Conservation (phyloP, 1,284 basidiomycete species). For the Ceratobasidium sp. region DNA sequence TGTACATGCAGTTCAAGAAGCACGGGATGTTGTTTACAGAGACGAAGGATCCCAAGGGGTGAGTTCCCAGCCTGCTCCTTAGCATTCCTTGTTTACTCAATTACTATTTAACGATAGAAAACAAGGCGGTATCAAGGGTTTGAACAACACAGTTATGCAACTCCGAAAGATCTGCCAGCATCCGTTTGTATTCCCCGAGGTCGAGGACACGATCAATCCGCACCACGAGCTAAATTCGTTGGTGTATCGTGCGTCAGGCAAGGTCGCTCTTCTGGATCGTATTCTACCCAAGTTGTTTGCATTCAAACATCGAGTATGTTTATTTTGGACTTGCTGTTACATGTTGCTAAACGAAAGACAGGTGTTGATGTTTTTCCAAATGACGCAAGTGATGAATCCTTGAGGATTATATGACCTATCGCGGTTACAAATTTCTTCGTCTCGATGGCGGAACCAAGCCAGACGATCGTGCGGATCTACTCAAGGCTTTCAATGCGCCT, state of each 20-base stretch:
- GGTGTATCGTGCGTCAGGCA: constrained; percentile 88
- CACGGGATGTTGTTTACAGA: constrained; percentile 90
- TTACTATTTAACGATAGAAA: constrained; percentile 56
- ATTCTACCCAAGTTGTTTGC: constrained; percentile 95
- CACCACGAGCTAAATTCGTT: constrained; percentile 83
- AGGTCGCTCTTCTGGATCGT: constrained; percentile 93
- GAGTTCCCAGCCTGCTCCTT: constrained; percentile 44
- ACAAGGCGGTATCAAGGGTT: constrained; percentile 78
- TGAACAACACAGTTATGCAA: constrained; percentile 99
- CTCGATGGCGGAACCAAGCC: constrained; percentile 98
- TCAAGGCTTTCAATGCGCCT: constrained; percentile 91
- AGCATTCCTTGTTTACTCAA: not conserved
- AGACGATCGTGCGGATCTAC: constrained; percentile 92
- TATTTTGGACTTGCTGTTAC: not conserved
- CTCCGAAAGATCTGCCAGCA: constrained; percentile 99
- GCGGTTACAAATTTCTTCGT: constrained; percentile 90
- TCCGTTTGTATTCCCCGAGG: constrained; percentile 94
- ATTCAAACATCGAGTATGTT: constrained; percentile 83
- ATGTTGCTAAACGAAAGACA: constrained; percentile 46
- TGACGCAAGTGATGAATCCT: constrained; percentile 99
- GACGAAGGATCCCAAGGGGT: constrained; percentile 81
- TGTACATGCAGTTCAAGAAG: constrained; percentile 99
- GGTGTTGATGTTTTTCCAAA: constrained; percentile 99
- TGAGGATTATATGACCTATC: constrained; percentile 95
- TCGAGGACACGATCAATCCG: constrained; percentile 91